phyloP scores from a whole-genome alignment of 768 basidiomycete genomes.

The Hirschioporus abietinus region DNA sequence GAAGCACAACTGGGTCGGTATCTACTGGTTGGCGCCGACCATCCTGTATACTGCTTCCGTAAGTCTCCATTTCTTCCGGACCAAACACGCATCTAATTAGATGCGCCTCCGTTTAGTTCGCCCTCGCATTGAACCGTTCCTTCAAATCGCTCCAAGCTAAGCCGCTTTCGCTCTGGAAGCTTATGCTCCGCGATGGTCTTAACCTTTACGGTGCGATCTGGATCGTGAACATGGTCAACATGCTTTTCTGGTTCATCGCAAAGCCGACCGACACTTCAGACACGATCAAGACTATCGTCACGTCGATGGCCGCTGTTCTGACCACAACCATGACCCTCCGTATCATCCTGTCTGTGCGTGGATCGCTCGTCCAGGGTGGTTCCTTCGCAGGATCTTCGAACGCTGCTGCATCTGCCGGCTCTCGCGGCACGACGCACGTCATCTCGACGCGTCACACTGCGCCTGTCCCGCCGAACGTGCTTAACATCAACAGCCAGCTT shows the following conservation, averaged over 20 bases:
- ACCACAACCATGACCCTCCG: constrained; percentile 87
- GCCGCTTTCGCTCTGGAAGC: constrained; percentile 65
- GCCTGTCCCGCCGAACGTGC: constrained; percentile 18
- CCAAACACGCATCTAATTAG: not conserved
- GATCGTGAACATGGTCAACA: constrained; percentile 76
- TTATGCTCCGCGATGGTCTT: constrained; percentile 86
- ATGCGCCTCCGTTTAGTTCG: constrained; percentile 34
- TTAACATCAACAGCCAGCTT: constrained; percentile 18
- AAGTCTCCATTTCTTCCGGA: constrained; percentile 25
- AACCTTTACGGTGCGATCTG: constrained; percentile 81
- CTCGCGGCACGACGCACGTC: constrained; percentile 41
- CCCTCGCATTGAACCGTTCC: constrained; percentile 56
- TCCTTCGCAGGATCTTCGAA: constrained; percentile 53
- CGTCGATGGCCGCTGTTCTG: constrained; percentile 81
- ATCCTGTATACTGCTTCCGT: constrained; percentile 68
- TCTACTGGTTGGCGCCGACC: constrained; percentile 81
- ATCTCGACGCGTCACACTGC: constrained; percentile 24
- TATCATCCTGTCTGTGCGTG: constrained; percentile 78
- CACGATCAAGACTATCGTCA: constrained; percentile 77
- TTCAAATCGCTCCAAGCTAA: constrained; percentile 52
- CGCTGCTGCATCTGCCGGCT: constrained; percentile 27
- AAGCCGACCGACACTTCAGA: constrained; percentile 55
- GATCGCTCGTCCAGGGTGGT: constrained; percentile 67
- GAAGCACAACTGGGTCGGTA: constrained; percentile 72
- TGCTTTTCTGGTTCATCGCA: constrained; percentile 85